Evolutionary conservation across 257 asterid species (phyloP).

Genomic region (Verbena officinalis): DNA sequence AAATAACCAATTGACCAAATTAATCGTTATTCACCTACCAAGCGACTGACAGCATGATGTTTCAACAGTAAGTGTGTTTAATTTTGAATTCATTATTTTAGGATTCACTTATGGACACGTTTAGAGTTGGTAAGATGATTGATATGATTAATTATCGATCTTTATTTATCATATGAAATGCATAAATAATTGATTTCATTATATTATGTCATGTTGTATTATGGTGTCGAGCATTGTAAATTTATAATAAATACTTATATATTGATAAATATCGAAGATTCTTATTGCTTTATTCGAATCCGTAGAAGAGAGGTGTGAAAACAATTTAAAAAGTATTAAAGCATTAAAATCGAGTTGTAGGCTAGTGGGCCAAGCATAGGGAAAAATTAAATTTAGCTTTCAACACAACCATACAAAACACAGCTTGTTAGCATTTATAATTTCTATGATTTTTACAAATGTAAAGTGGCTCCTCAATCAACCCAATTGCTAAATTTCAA

Average conservation of each 20-base stretch:
- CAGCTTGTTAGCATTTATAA: slow-evolving; percentile 24
- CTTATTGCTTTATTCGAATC: no score
- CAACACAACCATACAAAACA: slow-evolving; percentile 29
- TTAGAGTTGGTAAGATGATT: no score
- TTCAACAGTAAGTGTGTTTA: background rate
- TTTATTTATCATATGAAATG: no score
- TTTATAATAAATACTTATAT: no score
- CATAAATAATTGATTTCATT: no score
- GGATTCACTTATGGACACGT: no score
- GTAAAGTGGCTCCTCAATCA: slow-evolving; percentile 5
- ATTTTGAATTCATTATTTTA: no score
- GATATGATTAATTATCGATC: no score
- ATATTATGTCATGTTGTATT: no score
- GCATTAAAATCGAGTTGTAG: slow-evolving; percentile 15
- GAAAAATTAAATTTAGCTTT: slow-evolving; percentile 17
- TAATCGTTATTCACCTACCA: slow-evolving; percentile 3
- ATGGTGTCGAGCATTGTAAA: no score
- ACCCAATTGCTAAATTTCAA: background rate
- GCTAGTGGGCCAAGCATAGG: slow-evolving; percentile 27
- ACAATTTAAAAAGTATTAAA: background rate
- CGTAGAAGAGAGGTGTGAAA: slow-evolving; percentile 5
- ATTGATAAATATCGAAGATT: no score
- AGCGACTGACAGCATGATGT: background rate
- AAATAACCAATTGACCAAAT: slow-evolving; percentile 15
- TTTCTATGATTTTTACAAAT: background rate